Evolutionary conservation across 176 grass and related monocot species (phyloP).

Genomic region (Rhynchospora tenuis): DNA sequence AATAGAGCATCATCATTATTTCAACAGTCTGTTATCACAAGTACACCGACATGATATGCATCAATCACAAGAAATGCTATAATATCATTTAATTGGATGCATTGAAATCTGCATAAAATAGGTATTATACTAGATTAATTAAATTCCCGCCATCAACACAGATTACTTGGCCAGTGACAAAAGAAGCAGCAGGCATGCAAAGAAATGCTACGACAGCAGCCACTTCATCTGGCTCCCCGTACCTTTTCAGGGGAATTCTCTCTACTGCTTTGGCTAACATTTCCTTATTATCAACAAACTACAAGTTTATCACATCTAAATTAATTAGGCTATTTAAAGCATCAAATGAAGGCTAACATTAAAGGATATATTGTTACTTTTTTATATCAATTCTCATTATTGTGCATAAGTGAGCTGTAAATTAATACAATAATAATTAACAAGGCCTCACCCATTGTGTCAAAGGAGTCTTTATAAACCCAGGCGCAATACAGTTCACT

Average conservation of each 20-base stretch:
- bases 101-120: background rate
- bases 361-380: background rate
- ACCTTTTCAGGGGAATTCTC: background rate
- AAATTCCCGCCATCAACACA: constrained; percentile 15
- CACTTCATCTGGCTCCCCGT: constrained; percentile 21
- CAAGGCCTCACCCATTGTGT: background rate
- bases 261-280: background rate
- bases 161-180: constrained; percentile 26
- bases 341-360: background rate
- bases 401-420: background rate
- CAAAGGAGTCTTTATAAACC: background rate
- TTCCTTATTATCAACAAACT: background rate
- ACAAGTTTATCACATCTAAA: background rate
- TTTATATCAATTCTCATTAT: no score
- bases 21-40: background rate
- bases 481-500: background rate
- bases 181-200: constrained; percentile 27
- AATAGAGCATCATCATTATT: background rate
- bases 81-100: background rate
- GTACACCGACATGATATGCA: background rate
- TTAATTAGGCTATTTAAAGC: background rate
- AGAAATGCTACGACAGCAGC: constrained; percentile 11
- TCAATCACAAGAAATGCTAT: background rate
- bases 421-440: background rate
- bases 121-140: background rate